Base-by-base conservation (phyloP, 805 yeast genomes). In the Limtongozyma cylindracea region DNA sequence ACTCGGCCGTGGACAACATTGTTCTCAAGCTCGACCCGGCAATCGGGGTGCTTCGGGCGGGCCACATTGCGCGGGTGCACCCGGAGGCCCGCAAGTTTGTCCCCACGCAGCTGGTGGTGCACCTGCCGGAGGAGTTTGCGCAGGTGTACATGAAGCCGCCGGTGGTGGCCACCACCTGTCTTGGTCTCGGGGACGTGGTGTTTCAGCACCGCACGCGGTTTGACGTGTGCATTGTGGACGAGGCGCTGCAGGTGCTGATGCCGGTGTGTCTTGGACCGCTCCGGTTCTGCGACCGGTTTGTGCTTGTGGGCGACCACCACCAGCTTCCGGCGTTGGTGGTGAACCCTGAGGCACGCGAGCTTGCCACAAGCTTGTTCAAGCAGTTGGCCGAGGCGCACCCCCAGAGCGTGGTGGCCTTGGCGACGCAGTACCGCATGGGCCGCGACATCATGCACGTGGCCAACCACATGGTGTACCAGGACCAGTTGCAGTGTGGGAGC, bases 1-100 rank as follows among this genome's bases (percentile, higher is more conserved):
- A 88, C 39, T 74, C 95, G 0, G 96, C 98, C 0, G 95, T 88
- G 4, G 98, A 88, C 39, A 88, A 88, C 33, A 77, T 88, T 23
- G 45, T 84, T 23, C 43, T 76, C 19, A 88, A 88, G 39, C 41
- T 88, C n/a, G 42, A 41, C 8, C 31, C 24, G 17, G 43, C 34
- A 3, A 31, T 47, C 6, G 33, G 50, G 4, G 58, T 82, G 10
- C 39, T 78, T 9, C 47, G 98, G 26, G 47, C 78, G 6, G 96
- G 95, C 0, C 38, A 57, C 6, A 29, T 52, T 1, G 37, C 55
- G 3, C 53, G 59, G 34, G 54, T 82, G 3, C 91, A 76, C 31
- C 63, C 63, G 1, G 62, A 55, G 8, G 59, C 74, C 3, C 51
- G 45, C 22, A 47, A 55, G 18, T 71, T 50, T 31, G 29, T 34